Evolutionary conservation across 2,329 filamentous ascomycete species (phyloP).

Genomic region (Verticillium tricorpus): DNA sequence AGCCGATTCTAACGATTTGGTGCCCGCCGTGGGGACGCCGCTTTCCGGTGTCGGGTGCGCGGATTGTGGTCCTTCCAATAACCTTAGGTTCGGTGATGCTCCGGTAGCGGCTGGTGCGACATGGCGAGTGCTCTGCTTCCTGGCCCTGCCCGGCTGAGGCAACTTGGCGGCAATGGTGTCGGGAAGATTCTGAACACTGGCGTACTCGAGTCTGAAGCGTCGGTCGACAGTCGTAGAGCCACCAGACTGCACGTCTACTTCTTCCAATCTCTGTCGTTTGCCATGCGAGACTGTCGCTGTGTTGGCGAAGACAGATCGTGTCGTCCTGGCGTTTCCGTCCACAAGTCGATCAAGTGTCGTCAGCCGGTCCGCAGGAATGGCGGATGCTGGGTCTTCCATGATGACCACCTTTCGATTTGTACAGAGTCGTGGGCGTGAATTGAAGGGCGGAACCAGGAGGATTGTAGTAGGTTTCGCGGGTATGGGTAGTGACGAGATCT

Average conservation of each 20-base stretch:
- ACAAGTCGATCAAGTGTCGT: not conserved
- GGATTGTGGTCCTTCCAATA: slow-evolving; percentile 27
- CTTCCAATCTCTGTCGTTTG: slow-evolving; percentile 31
- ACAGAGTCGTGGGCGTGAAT: not conserved
- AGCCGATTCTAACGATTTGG: not conserved
- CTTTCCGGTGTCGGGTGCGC: not conserved
- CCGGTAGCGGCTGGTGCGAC: slow-evolving; percentile 48
- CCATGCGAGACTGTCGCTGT: slow-evolving; percentile 8
- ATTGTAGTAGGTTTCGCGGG: too few species aligned
- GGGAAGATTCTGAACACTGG: slow-evolving; percentile 71
- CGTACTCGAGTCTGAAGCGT: slow-evolving; percentile 70
- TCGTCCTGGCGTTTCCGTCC: slow-evolving; percentile 31
- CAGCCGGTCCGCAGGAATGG: not conserved
- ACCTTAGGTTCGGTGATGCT: slow-evolving; percentile 21
- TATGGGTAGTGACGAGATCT: too few species aligned
- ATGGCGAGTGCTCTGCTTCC: slow-evolving; percentile 21
- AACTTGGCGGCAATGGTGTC: slow-evolving; percentile 75
- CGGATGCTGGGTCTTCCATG: not conserved
- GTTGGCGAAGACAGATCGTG: slow-evolving; percentile 33
- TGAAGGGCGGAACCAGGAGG: too few species aligned
- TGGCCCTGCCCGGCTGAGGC: slow-evolving; percentile 38
- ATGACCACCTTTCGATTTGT: not conserved
- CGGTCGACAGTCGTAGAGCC: slow-evolving; percentile 21
- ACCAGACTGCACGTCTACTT: not conserved
- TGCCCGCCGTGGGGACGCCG: not conserved